Base-by-base conservation (phyloP, 129 eudicot genomes). In the Lonicera japonica region DNA sequence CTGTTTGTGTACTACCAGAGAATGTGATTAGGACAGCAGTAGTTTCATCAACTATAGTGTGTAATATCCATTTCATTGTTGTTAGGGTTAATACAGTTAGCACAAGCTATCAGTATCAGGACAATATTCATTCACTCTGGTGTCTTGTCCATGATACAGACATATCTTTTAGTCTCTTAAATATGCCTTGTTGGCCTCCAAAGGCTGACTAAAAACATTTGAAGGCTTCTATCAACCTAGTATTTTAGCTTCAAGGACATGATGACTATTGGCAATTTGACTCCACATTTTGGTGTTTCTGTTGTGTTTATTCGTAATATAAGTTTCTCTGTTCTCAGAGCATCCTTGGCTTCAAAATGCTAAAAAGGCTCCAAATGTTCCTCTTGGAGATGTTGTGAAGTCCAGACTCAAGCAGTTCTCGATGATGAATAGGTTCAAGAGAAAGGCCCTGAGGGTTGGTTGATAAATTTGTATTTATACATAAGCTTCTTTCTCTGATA, bases 361-460 rank as follows among this genome's bases (percentile, higher is more conserved):
- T 17, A 83, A 87, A 73, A 87, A 83, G 77, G 95, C 91, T 65
- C 83, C 95, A 22, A 87, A 83, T 80, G 82, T 87, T 64, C 87
- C 94, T 25, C 94, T 88, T 61, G 96, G 96, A 54, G 96, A 88
- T 72, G 90, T 84, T 63, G 96, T 88, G 52, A 85, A 73, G 69
- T 76, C 96, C 63, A 81, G 96, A 52, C 75, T 88, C 47, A 88
- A 84, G 75, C 96, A 88, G 73, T 88, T 88, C 61, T 84, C 96
- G 20, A 16, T 88, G 79, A 88, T 88, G 96, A 88, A 88, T 58
- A 77, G 94, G 53, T 88, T 88, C 81, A 88, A 88, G 85, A 82
- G 90, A 75, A 88, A 88, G 69, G 96, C 92, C 59, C 73, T 88
- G 60, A 88, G 91, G 89, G 96, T 88, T 54, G 40, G 88, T 79